Percentiles rank a stretch among this genome's conserved stretches.
Evolutionary conservation across 495 filamentous ascomycete genomes (phyloP).

Genomic region (Lepraria neglecta): DNA sequence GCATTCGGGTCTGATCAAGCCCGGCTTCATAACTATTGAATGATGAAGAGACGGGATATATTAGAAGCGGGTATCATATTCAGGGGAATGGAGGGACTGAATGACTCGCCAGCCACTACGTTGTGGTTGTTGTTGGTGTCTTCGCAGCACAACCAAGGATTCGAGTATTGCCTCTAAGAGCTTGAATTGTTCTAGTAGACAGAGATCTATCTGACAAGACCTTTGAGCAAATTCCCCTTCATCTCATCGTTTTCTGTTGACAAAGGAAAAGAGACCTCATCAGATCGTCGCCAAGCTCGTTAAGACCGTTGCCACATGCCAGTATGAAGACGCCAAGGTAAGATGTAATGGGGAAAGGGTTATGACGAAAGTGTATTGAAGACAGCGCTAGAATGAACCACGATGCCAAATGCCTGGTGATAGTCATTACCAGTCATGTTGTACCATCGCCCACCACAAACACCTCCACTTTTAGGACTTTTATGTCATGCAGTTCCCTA

Average conservation of each 20-base stretch:
- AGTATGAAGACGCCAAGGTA: constrained; percentile 13
- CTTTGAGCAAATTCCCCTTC: constrained; percentile 8
- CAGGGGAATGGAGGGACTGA: too few relatives aligned
- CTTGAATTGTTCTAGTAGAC: constrained; percentile 21
- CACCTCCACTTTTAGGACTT: constrained; percentile 21
- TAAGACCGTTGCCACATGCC: constrained; percentile 13
- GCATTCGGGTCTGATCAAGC: not conserved
- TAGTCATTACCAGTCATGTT: constrained; percentile 20
- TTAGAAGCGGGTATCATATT: too few relatives aligned
- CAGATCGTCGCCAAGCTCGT: constrained; percentile 12
- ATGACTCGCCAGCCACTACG: too few relatives aligned
- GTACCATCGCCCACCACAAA: constrained; percentile 30
- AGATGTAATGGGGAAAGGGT: constrained; percentile 16
- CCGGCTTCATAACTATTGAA: not conserved
- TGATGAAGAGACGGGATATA: too few relatives aligned
- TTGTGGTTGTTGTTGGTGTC: too few relatives aligned
- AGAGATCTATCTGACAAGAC: constrained; percentile 21
- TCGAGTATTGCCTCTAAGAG: constrained; percentile 15
- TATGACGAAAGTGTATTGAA: constrained; percentile 28
- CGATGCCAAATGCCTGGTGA: constrained; percentile 27
- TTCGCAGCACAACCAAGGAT: not conserved
- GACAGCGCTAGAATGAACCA: constrained; percentile 34
- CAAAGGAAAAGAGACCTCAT: constrained; percentile 10
- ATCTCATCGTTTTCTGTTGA: constrained; percentile 13
- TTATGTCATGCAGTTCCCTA: constrained; percentile 36